Evolutionary conservation across 2,329 filamentous ascomycete genomes (phyloP).

Genomic region (Colletotrichum higginsianum): DNA sequence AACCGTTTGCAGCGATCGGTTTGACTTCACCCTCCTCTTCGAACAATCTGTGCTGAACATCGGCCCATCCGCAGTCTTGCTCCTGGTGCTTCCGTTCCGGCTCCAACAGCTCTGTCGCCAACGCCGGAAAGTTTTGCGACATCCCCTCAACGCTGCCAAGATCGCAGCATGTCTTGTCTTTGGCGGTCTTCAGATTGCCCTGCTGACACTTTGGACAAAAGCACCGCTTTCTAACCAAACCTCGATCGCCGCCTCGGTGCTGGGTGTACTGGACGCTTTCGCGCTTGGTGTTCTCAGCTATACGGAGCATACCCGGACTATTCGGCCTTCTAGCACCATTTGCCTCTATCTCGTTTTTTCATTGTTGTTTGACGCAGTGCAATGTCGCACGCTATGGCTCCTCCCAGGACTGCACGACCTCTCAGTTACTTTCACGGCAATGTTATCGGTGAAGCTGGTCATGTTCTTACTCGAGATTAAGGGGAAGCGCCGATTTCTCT

Average conservation of each 20-base stretch:
- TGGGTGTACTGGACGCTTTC: constrained; percentile 48
- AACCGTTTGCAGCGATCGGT: constrained; percentile 54
- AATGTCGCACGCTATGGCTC: constrained; percentile 52
- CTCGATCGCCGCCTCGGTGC: constrained; percentile 49
- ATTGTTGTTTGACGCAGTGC: constrained; percentile 51
- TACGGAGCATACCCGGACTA: constrained; percentile 52
- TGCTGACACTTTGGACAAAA: constrained; percentile 48
- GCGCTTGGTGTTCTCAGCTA: constrained; percentile 50
- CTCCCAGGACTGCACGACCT: constrained; percentile 46
- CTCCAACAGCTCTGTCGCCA: constrained; percentile 47
- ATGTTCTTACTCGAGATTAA: constrained; percentile 48
- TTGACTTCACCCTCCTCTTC: constrained; percentile 67
- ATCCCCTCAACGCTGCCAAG: constrained; percentile 44
- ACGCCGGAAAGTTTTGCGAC: constrained; percentile 47
- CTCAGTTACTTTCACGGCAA: constrained; percentile 46
- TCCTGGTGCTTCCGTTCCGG: constrained; percentile 52
- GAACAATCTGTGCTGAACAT: constrained; percentile 55
- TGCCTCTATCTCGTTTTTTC: constrained; percentile 50
- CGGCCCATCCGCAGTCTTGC: constrained; percentile 49
- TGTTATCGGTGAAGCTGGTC: constrained; percentile 46
- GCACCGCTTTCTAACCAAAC: constrained; percentile 47
- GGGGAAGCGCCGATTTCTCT: constrained; percentile 22
- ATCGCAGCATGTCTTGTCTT: constrained; percentile 23
- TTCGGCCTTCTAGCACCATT: constrained; percentile 51
- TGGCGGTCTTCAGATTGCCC: constrained; percentile 45